Percentiles rank a stretch among this genome's conserved stretches.
These are phyloP conservation scores for Xylaria sp. DNA, from an alignment of 2,329 filamentous ascomycete genomes.

Conservation along the genomic window DNA sequence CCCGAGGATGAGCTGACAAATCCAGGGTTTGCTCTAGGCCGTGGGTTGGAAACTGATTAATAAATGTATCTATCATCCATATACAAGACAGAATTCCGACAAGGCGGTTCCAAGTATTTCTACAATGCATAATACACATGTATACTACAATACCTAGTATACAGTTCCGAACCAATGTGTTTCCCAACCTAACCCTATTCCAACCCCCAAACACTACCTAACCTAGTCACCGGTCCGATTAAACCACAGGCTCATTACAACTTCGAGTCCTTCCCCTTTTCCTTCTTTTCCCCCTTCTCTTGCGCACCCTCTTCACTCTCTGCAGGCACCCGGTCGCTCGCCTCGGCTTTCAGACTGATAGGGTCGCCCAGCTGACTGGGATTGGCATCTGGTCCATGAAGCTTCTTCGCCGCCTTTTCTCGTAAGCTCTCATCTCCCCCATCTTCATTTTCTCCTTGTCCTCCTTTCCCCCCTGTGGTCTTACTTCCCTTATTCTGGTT, in stretches of 20 bases:
- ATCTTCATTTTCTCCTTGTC: not conserved
- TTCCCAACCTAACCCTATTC: too few species aligned
- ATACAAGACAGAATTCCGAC: too few species aligned
- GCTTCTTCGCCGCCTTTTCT: slow-evolving; percentile 26
- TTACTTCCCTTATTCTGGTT: not conserved
- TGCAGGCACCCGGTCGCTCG: slow-evolving; percentile 18
- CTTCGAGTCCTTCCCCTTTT: slow-evolving; percentile 29
- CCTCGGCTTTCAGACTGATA: slow-evolving; percentile 29
- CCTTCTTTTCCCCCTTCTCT: slow-evolving; percentile 16
- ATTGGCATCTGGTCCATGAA: slow-evolving; percentile 29
- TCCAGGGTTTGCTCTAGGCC: not conserved
- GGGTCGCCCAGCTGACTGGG: slow-evolving; percentile 31
- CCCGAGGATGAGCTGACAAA: not conserved
- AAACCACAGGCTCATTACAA: slow-evolving; percentile 20
- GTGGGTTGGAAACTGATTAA: not conserved
- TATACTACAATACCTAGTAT: too few species aligned
- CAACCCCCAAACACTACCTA: too few species aligned
- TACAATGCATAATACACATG: too few species aligned
- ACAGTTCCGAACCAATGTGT: too few species aligned
- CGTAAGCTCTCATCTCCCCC: slow-evolving; percentile 18
- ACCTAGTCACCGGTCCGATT: not conserved
- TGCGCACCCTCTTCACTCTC: slow-evolving; percentile 27
- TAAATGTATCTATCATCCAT: not conserved
- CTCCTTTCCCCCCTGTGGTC: too few species aligned
- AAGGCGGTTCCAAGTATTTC: too few species aligned